Conservation (phyloP, 2,329 filamentous ascomycete species). For the Fusarium pseudonygamai region DNA sequence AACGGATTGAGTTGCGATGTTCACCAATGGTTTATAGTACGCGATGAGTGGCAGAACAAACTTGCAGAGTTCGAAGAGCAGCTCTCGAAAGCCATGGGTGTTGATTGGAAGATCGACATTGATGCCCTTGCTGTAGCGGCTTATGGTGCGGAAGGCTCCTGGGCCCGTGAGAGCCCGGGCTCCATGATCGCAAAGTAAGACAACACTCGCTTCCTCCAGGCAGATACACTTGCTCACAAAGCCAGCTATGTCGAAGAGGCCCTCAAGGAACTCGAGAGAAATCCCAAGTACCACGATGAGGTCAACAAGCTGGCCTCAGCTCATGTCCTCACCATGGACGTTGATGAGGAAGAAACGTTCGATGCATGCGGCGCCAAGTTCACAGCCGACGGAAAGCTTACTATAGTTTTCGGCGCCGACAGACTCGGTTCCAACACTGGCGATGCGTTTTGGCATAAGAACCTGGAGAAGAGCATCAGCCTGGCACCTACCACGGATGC, state of each 20-base stretch:
- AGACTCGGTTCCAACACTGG: background rate
- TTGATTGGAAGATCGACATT: background rate
- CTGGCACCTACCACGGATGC: accelerated
- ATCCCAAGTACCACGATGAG: background rate
- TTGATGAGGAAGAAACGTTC: background rate
- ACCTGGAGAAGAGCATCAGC: background rate
- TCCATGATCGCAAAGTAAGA: background rate
- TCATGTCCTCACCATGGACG: background rate
- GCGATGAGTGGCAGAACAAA: background rate
- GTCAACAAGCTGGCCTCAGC: background rate
- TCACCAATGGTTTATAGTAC: accelerated
- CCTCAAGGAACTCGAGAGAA: background rate
- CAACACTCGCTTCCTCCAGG: accelerated
- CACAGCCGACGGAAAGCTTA: background rate
- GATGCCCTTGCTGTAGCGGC: background rate
- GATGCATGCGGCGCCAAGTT: background rate
- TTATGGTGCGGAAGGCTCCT: background rate
- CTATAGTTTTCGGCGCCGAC: background rate
- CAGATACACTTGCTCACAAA: accelerated
- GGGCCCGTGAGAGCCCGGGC: background rate
- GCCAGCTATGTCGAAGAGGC: background rate
- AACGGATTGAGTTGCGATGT: accelerated
- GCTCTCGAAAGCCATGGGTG: background rate
- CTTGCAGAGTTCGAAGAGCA: background rate
- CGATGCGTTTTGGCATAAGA: background rate